Conservation (phyloP, 2,329 filamentous ascomycete species). For the Talaromyces sp. region DNA sequence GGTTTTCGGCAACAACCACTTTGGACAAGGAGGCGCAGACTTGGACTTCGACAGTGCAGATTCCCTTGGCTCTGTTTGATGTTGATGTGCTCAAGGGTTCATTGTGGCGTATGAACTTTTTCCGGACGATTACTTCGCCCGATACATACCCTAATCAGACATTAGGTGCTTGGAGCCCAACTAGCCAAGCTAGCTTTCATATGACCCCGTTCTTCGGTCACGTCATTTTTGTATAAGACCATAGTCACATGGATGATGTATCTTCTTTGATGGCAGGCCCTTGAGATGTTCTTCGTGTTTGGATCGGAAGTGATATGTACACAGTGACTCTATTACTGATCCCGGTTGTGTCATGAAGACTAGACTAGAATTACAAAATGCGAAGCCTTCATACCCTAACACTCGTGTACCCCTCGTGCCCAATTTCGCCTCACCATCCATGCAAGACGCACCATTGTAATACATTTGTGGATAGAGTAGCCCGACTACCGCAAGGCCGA, state of each 20-base stretch:
- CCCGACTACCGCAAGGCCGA: background rate
- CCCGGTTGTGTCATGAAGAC: no score
- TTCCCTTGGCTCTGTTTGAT: constrained; percentile 16
- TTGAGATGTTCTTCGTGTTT: background rate
- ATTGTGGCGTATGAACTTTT: constrained; percentile 18
- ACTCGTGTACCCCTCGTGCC: background rate
- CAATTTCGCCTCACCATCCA: background rate
- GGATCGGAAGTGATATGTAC: background rate
- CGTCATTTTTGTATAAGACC: constrained; percentile 13
- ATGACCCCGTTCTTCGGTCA: constrained; percentile 17
- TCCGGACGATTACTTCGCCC: constrained; percentile 18
- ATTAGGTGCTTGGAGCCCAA: constrained; percentile 17
- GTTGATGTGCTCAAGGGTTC: constrained; percentile 10
- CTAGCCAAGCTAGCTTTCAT: constrained; percentile 16
- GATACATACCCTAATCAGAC: constrained; percentile 17
- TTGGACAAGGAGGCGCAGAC: constrained; percentile 2
- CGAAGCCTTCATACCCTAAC: background rate
- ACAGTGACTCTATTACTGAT: no score
- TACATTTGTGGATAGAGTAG: background rate
- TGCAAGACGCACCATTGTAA: background rate
- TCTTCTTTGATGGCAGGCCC: background rate
- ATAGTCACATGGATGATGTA: no score
- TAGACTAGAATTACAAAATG: background rate
- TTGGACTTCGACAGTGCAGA: constrained; percentile 13
- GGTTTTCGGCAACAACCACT: constrained; percentile 10